Percentiles rank a stretch among this genome's conserved stretches.
Evolutionary conservation across 2,329 filamentous ascomycete genomes (phyloP).

Genomic region (Bisporella sp.): DNA sequence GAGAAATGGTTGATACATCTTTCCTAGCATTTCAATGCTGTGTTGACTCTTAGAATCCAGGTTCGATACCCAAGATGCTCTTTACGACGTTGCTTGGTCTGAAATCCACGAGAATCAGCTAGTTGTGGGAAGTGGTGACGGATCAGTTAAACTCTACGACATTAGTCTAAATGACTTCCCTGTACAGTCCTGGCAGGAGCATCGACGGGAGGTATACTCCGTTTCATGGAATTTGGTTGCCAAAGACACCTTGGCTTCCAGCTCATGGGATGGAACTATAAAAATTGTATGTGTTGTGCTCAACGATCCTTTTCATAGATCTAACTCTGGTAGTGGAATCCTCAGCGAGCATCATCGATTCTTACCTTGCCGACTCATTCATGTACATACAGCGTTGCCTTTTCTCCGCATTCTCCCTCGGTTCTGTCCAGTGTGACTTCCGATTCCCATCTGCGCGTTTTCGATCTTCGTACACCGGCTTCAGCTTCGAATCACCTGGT

Average conservation of each 20-base stretch:
- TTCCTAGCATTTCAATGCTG: background rate
- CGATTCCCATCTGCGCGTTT: constrained; percentile 83
- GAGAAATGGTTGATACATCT: constrained; percentile 63
- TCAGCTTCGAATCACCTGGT: constrained; percentile 84
- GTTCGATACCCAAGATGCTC: constrained; percentile 94
- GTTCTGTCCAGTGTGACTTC: constrained; percentile 82
- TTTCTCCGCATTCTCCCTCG: constrained; percentile 80
- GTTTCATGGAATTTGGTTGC: constrained; percentile 88
- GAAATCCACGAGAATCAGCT: constrained; percentile 96
- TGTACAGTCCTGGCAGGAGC: constrained; percentile 86
- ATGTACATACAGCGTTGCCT: constrained; percentile 91
- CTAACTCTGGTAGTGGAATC: constrained; percentile 61
- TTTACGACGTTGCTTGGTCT: constrained; percentile 93
- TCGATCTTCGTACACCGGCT: constrained; percentile 82
- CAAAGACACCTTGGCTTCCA: constrained; percentile 86
- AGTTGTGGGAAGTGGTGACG: constrained; percentile 83
- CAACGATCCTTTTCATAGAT: constrained; percentile 2
- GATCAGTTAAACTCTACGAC: constrained; percentile 92
- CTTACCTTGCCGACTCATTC: constrained; percentile 84
- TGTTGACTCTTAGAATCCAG: constrained; percentile 33
- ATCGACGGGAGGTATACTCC: constrained; percentile 86
- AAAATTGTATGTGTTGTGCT: constrained; percentile 57
- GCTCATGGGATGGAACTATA: constrained; percentile 92
- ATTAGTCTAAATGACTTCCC: constrained; percentile 74
- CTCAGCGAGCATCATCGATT: constrained; percentile 65